phyloP scores from a whole-genome alignment of 108 stramenopile species.

The Cyclotella choctawhatcheeana region DNA sequence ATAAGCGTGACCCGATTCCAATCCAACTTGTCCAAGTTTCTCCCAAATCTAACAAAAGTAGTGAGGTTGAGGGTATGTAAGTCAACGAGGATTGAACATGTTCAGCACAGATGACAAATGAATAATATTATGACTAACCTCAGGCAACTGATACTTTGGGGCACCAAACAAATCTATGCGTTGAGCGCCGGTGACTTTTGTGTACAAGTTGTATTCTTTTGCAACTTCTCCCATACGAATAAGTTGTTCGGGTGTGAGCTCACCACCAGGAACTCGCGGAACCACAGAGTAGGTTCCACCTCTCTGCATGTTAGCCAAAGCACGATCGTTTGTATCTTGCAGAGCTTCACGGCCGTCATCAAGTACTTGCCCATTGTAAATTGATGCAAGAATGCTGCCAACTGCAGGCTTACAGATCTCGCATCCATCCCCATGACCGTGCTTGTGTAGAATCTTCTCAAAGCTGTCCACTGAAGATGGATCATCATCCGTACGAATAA shows the following conservation, averaged over 20 bases:
- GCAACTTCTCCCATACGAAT: constrained; percentile 88
- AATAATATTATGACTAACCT: constrained; percentile 29
- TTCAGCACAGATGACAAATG: not conserved
- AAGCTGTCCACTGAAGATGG: constrained; percentile 75
- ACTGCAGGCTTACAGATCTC: constrained; percentile 93
- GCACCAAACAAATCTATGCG: constrained; percentile 94
- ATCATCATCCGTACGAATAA: constrained; percentile 77
- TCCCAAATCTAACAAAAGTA: constrained; percentile 76
- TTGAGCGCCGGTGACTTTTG: constrained; percentile 93
- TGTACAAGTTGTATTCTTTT: constrained; percentile 86
- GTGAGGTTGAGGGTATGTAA: not conserved
- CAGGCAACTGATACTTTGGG: constrained; percentile 90
- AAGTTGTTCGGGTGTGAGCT: constrained; percentile 86
- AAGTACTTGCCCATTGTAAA: constrained; percentile 82
- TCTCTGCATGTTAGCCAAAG: constrained; percentile 94
- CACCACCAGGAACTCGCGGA: constrained; percentile 93
- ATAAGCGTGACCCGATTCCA: constrained; percentile 94
- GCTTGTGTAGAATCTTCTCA: constrained; percentile 82
- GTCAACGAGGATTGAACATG: not conserved
- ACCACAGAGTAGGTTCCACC: constrained; percentile 95
- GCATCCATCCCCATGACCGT: constrained; percentile 90
- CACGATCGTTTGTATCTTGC: constrained; percentile 94
- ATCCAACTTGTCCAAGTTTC: constrained; percentile 86
- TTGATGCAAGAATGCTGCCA: constrained; percentile 85
- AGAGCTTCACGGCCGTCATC: constrained; percentile 77